Conservation (phyloP, 495 filamentous ascomycete species). For the Penicillium psychrofluorescens region DNA sequence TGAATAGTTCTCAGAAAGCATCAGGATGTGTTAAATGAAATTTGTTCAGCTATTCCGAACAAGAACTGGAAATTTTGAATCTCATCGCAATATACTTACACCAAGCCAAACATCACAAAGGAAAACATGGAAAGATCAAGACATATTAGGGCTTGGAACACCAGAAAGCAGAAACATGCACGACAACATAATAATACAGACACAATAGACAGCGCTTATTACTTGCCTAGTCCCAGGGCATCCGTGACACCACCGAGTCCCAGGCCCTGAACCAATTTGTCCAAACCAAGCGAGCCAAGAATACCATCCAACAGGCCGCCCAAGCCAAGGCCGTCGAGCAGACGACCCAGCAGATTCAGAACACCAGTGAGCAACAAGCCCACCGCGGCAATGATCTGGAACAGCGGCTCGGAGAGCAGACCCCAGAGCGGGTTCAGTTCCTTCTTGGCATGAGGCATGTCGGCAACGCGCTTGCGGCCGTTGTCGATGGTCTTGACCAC, state of each 20-base stretch:
- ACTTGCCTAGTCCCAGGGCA: slow-evolving; percentile 43
- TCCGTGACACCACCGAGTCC: slow-evolving; percentile 58
- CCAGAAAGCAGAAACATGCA: background rate
- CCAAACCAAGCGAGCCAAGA: slow-evolving; percentile 72
- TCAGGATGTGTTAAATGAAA: background rate
- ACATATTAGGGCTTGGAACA: background rate
- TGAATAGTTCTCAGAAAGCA: slow-evolving; percentile 3
- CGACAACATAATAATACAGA: background rate
- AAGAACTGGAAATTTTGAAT: no score
- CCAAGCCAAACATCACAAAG: no score
- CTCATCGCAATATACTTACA: no score
- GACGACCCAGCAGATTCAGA: slow-evolving; percentile 68
- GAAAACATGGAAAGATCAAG: no score
- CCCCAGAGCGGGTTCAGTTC: slow-evolving; percentile 84
- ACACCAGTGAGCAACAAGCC: slow-evolving; percentile 80
- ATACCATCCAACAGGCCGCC: slow-evolving; percentile 73
- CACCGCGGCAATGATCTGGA: slow-evolving; percentile 90
- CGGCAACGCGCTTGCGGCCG: slow-evolving; percentile 75
- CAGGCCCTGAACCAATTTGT: slow-evolving; percentile 66
- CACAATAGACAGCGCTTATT: slow-evolving; percentile 2
- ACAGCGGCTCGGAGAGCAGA: slow-evolving; percentile 72
- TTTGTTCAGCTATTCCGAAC: background rate
- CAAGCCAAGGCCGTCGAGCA: slow-evolving; percentile 78
- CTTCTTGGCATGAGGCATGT: slow-evolving; percentile 93
- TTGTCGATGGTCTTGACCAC: slow-evolving; percentile 74